A percentile compares a stretch with the other conserved stretches of the same genome.
Evolutionary conservation across 1,284 basidiomycete species (phyloP).

Genomic region (Melampsora americana): DNA sequence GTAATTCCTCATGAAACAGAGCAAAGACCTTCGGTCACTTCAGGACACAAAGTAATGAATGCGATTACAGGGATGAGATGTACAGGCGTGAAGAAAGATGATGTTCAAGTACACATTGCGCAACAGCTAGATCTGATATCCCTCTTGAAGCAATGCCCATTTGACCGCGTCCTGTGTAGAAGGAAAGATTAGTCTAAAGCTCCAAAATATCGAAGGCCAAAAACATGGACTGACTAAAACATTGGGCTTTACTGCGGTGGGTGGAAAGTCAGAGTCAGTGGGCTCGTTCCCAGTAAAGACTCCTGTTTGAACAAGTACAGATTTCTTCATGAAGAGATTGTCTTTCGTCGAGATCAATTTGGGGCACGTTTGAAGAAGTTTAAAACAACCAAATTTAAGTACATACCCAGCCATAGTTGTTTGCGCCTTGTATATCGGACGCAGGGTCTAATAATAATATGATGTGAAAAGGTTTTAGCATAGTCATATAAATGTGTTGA

Average conservation of each 20-base stretch:
- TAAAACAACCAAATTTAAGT: neutral
- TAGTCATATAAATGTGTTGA: neutral
- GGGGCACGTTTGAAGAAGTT: neutral
- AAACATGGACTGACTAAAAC: conserved; percentile 20
- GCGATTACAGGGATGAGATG: too few relatives aligned
- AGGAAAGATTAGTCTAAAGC: neutral
- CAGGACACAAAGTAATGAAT: too few relatives aligned
- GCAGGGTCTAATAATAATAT: conserved; percentile 18
- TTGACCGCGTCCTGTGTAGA: conserved; percentile 17
- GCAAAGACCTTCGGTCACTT: too few relatives aligned
- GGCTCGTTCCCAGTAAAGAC: conserved; percentile 30
- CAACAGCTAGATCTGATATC: neutral
- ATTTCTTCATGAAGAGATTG: neutral
- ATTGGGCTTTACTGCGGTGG: conserved; percentile 25
- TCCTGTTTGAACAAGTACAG: conserved; percentile 32
- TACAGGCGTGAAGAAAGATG: too few relatives aligned
- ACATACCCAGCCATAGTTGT: conserved; percentile 39
- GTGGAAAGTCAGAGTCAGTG: conserved; percentile 12
- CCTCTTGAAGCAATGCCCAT: conserved; percentile 29
- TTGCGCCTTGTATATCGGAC: conserved; percentile 42
- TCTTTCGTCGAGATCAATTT: neutral
- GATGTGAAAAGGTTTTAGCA: neutral
- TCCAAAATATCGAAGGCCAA: neutral
- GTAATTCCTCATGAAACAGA: too few relatives aligned
- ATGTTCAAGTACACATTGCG: too few relatives aligned